phyloP scores from a whole-genome alignment of 2,329 filamentous ascomycete species.

The Pseudogymnoascus sp. region DNA sequence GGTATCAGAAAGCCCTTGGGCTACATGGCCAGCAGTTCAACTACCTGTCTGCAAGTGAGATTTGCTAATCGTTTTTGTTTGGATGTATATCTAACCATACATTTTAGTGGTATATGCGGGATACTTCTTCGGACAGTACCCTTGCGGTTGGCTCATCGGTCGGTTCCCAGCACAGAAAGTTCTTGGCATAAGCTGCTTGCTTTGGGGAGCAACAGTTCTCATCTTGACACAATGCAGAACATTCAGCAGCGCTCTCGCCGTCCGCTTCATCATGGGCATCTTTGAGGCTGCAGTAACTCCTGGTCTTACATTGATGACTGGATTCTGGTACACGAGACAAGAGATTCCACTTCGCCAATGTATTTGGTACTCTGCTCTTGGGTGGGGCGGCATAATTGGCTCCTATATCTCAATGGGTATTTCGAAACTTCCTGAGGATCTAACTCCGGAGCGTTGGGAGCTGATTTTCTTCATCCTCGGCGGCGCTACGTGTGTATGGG shows the following conservation, averaged over 20 bases:
- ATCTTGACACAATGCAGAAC: conserved; percentile 27
- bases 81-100: not conserved
- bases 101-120: conserved; percentile 30
- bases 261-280: conserved; percentile 25
- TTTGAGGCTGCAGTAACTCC: conserved; percentile 30
- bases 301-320: conserved; percentile 29
- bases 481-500: conserved; percentile 29
- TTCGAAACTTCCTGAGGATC: conserved; percentile 22
- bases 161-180: conserved; percentile 31
- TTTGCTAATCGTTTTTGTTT: not conserved
- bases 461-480: conserved; percentile 29
- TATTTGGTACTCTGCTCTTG: conserved; percentile 27
- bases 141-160: conserved; percentile 34
- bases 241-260: conserved; percentile 21
- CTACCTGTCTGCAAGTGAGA: conserved; percentile 29
- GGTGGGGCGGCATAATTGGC: conserved; percentile 27
- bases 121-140: conserved; percentile 35
- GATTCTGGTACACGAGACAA: conserved; percentile 30
- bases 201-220: conserved; percentile 30
- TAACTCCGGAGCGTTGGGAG: conserved; percentile 27
- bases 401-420: conserved; percentile 30
- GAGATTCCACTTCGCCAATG: conserved; percentile 31
- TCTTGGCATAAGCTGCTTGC: conserved; percentile 25
- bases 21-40: conserved; percentile 30
- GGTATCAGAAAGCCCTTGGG: conserved; percentile 28